A percentile compares a stretch with the other conserved stretches of the same genome.
phyloP scores from a whole-genome alignment of 805 yeast species.

The Candida silvicultrix region DNA sequence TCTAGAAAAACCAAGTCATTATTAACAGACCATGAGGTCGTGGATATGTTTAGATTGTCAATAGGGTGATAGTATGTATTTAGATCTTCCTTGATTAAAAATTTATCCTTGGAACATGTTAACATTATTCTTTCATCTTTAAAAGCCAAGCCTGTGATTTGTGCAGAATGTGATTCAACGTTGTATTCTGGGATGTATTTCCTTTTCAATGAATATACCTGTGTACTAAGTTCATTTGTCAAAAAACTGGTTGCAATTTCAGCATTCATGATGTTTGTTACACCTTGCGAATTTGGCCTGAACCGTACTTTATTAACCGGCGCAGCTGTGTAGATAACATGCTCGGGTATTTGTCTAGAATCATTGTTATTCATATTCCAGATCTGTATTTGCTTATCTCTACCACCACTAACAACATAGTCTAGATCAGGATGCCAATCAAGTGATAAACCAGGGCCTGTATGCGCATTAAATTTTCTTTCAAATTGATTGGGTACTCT shows the following conservation, averaged over 20 bases:
- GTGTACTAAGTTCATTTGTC: conserved; percentile 60
- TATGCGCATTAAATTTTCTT: conserved; percentile 76
- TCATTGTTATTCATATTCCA: conserved; percentile 53
- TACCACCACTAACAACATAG: conserved; percentile 84
- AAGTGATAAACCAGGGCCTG: conserved; percentile 83
- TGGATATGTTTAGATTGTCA: conserved; percentile 44
- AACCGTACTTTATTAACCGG: conserved; percentile 76
- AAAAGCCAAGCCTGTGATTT: conserved; percentile 54
- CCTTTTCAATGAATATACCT: conserved; percentile 64
- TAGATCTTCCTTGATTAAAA: conserved; percentile 42
- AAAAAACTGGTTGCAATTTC: conserved; percentile 70
- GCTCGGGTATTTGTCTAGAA: conserved; percentile 49
- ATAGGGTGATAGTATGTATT: conserved; percentile 33
- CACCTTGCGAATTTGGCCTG: conserved; percentile 38
- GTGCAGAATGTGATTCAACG: conserved; percentile 41
- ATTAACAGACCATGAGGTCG: conserved; percentile 54
- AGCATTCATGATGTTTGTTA: conserved; percentile 41
- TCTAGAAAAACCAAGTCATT: conserved; percentile 45
- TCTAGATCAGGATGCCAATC: conserved; percentile 86
- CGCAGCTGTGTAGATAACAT: conserved; percentile 65
- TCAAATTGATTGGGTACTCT: conserved; percentile 60
- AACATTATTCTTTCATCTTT: conserved; percentile 39
- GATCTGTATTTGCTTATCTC: conserved; percentile 77
- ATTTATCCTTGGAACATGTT: conserved; percentile 46
- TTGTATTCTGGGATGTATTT: conserved; percentile 63